Base-by-base conservation (phyloP, 2,329 filamentous ascomycete genomes). In the Tolypocladium ovalisporum region DNA sequence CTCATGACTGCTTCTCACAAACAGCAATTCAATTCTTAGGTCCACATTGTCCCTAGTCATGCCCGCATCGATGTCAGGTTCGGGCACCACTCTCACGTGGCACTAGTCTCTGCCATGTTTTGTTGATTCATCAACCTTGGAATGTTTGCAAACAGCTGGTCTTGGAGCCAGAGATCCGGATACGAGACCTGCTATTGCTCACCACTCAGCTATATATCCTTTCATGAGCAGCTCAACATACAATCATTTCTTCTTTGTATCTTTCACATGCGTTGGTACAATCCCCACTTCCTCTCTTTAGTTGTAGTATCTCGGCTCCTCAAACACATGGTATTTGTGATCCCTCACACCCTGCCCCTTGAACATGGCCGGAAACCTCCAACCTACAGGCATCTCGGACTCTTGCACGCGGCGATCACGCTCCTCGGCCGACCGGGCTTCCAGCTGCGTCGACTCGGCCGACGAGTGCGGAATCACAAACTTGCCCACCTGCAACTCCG, bases 401-500 rank as follows among this genome's bases (percentile, higher is more conserved):
- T 97, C 94, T 2, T 80, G 71, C 7, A 92, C 76, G 35, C 77
- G 75, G 29, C 69, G 71, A 58, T 84, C 75, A 27, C 88, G 79
- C 62, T 85, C 76, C 58, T 89, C 79, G 7, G 69, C 67, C 2
- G 74, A 66, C 40, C 75, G 66, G 0, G 67, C 68, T 60, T 76
- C 75, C 0, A 78, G 65, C 55, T 67, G 65, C 27, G 63, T 69
- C 55, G 78, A 77, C 58, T 86, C 83, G 19, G 82, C 81, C 53
- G 85, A 80, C 0, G 81, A 79, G 56, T 66, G 62, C 2, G 90
- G 92, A 51, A 99, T 83, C 37, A 92, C 83, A 73, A 99, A 97
- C 73, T 97, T 97, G 64, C 90, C 94, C 36, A 96, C 89, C 79
- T 99, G 94, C 57, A 99, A 79, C 75, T 99, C 94, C 2, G 94